phyloP scores from a whole-genome alignment of 768 basidiomycete species.

The Amanita inopinata region DNA sequence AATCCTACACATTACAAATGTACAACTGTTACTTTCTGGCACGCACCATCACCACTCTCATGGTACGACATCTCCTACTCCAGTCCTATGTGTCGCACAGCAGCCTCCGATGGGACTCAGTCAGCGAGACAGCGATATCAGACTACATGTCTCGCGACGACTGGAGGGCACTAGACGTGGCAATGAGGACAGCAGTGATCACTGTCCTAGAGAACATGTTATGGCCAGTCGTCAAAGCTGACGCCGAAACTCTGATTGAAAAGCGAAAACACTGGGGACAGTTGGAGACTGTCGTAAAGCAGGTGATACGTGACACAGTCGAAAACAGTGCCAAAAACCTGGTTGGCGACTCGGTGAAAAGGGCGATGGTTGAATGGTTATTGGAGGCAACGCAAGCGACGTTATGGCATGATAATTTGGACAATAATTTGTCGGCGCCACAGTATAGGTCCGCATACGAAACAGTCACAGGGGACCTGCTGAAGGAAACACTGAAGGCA shows the following conservation, averaged over 20 bases:
- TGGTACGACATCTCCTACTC: neutral
- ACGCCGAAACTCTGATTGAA: too few relatives aligned
- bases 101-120: too few relatives aligned
- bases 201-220: too few relatives aligned
- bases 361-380: neutral
- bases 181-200: too few relatives aligned
- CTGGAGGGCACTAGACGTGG: too few relatives aligned
- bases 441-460: neutral
- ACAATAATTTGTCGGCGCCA: neutral
- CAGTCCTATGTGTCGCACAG: too few relatives aligned
- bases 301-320: too few relatives aligned
- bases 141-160: too few relatives aligned
- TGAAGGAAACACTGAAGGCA: neutral
- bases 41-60: neutral
- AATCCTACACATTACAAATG: neutral
- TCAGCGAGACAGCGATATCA: too few relatives aligned
- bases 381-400: neutral
- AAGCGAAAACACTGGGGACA: too few relatives aligned
- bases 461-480: neutral
- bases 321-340: neutral
- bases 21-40: conserved; percentile 3
- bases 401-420: neutral
- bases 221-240: too few relatives aligned
- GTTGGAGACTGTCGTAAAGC: too few relatives aligned
- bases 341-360: neutral